These are phyloP conservation scores for Drosera capensis DNA, from an alignment of 148 eudicot genomes.

Conservation along the genomic window DNA sequence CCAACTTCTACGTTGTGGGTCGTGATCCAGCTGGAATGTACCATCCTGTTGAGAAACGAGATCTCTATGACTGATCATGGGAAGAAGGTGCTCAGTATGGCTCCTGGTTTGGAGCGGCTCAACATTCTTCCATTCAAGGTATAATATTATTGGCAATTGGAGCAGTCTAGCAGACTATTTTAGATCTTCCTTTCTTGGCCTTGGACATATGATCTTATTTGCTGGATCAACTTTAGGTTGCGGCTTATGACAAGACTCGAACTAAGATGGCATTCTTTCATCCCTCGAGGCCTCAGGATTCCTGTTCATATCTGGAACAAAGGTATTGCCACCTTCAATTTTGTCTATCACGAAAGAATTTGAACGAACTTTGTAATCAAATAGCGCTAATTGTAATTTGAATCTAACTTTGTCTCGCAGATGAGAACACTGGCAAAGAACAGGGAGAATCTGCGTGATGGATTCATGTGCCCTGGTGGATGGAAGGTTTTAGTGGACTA, in stretches of 20 bases:
- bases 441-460: slow-evolving; percentile 55
- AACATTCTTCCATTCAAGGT: slow-evolving; percentile 86
- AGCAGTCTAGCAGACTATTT: not conserved
- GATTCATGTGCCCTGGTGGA: slow-evolving; percentile 73
- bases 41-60: slow-evolving; percentile 75
- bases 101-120: slow-evolving; percentile 76
- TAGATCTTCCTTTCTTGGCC: not conserved
- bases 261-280: slow-evolving; percentile 80
- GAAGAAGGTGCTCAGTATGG: slow-evolving; percentile 72
- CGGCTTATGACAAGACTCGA: slow-evolving; percentile 78
- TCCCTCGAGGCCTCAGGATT: slow-evolving; percentile 82
- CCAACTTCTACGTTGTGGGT: slow-evolving; percentile 75
- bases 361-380: not conserved
- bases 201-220: not conserved
- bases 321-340: slow-evolving; percentile 21
- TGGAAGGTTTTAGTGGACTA: slow-evolving; percentile 68
- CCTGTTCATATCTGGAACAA: slow-evolving; percentile 78
- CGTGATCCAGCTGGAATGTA: slow-evolving; percentile 88
- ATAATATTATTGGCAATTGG: not conserved
- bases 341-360: not conserved
- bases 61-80: slow-evolving; percentile 82
- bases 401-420: slow-evolving; percentile 10
- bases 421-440: slow-evolving; percentile 79
- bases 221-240: slow-evolving; percentile 31
- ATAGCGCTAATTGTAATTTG: not conserved